These are phyloP conservation scores for Eimeria tenella DNA, from an alignment of 169 alveolate genomes.

Conservation along the genomic window DNA sequence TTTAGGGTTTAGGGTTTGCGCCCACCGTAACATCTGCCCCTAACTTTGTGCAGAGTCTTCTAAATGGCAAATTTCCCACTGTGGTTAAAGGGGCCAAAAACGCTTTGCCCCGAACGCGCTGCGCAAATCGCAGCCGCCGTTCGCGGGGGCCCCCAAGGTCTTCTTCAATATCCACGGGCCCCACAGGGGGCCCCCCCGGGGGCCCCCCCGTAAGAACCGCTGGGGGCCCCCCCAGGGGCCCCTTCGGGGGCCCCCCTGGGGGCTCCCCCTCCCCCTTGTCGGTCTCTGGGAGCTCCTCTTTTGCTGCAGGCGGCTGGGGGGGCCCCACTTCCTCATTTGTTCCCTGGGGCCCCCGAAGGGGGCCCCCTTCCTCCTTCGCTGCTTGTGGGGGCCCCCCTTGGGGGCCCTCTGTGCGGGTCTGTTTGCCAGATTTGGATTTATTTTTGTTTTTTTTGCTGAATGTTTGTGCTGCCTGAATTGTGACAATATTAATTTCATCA, in stretches of 20 bases:
- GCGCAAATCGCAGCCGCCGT: conserved; percentile 4
- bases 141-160: conserved; percentile 1
- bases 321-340: too few species aligned
- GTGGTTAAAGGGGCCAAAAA: conserved; percentile 87
- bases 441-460: neutral
- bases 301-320: too few species aligned
- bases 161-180: neutral
- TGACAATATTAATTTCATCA: conserved; percentile 15
- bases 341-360: neutral
- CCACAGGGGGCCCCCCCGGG: conserved; percentile 2
- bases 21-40: conserved; percentile 82
- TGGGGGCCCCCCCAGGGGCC: too few species aligned
- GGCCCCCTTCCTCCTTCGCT: neutral
- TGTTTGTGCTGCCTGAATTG: neutral
- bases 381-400: conserved; percentile 4
- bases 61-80: conserved; percentile 86
- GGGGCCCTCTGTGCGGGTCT: neutral
- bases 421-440: too few species aligned
- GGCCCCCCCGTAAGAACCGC: neutral
- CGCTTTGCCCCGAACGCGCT: conserved; percentile 22
- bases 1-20: too few species aligned
- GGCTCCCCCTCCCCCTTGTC: too few species aligned
- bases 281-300: too few species aligned
- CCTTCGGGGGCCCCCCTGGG: too few species aligned
- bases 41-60: conserved; percentile 82